Base-by-base conservation (phyloP, 2,329 filamentous ascomycete species). In the Rutstroemia sp. region DNA sequence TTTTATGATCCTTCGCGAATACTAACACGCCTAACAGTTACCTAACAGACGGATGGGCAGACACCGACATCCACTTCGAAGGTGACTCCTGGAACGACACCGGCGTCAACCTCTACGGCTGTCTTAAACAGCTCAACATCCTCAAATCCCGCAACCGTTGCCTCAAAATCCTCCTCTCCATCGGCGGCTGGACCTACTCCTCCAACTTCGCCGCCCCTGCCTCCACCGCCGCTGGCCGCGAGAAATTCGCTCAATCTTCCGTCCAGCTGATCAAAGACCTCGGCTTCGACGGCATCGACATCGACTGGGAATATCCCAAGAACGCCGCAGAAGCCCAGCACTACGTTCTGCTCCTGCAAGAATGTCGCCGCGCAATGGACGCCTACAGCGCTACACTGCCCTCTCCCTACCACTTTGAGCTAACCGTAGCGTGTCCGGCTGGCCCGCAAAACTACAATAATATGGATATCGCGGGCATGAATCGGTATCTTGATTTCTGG, bases 181-280 rank as follows among this genome's bases (percentile, higher is more conserved):
- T 96, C 60, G 92, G 92, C 59, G 92, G 92, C 51, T 96, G 91
- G 91, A 95, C 91, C 0, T 96, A 95, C 71, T 89, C 86, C 60
- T 76, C 81, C 70, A 94, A 95, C 73, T 95, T 96, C 72, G 79
- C 81, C n/a, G 74, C 73, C 27, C 87, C 90, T 0, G 86, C 87
- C 1, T 87, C 87, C 44, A 90, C 87, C 0, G 76, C 82, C 0
- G 72, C 79, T 23, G 89, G 90, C 8, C 81, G 91, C 7, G 75
- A 77, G 30, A 78, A 69, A 1, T 96, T 96, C 72, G 92, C 90
- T 8, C 75, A 79, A 51, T 83, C 81, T 27, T 86, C 88, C 36
- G 86, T 95, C 1, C 78, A 83, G 21, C 74, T 96, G 38, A 76
- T 97, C 64, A 86, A 88, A 69, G 83, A 94, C 65, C 75, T 91